phyloP scores from a whole-genome alignment of 2,329 filamentous ascomycete species.

The Aureobasidium sp. region DNA sequence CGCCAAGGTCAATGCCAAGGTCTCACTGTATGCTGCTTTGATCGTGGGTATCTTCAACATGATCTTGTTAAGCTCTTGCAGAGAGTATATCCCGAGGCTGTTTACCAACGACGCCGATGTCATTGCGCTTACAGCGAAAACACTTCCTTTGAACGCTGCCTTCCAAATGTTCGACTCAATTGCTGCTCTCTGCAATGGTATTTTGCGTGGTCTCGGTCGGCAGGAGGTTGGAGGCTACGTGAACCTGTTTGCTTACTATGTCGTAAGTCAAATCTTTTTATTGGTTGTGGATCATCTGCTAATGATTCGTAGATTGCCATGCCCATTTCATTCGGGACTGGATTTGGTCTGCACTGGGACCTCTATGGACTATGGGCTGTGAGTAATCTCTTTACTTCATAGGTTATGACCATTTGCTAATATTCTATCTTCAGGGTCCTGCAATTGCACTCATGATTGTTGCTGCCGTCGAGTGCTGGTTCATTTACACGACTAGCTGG shows the following conservation, averaged over 20 bases:
- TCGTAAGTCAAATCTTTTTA: conserved; percentile 25
- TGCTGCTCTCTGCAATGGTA: conserved; percentile 68
- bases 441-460: conserved; percentile 59
- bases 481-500: conserved; percentile 45
- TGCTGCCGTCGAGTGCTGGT: conserved; percentile 46
- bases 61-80: conserved; percentile 31
- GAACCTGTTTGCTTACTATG: conserved; percentile 78
- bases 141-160: conserved; percentile 71
- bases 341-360: conserved; percentile 68
- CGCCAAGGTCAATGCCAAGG: conserved; percentile 67
- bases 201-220: conserved; percentile 75
- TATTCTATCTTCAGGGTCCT: conserved; percentile 24
- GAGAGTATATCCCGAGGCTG: conserved; percentile 65
- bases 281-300: not conserved
- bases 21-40: conserved; percentile 58
- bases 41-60: conserved; percentile 69
- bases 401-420: conserved; percentile 16
- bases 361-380: conserved; percentile 65
- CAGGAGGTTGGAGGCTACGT: conserved; percentile 86
- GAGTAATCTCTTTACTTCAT: not conserved
- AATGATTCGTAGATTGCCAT: conserved; percentile 49
- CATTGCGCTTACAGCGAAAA: conserved; percentile 52
- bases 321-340: conserved; percentile 69
- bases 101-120: conserved; percentile 62
- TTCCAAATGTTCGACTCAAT: conserved; percentile 87